Evolutionary conservation across 768 basidiomycete genomes (phyloP), one percentile per base, ranked within the genome.

Genomic region (Cystobasidium tubakii): DNA sequence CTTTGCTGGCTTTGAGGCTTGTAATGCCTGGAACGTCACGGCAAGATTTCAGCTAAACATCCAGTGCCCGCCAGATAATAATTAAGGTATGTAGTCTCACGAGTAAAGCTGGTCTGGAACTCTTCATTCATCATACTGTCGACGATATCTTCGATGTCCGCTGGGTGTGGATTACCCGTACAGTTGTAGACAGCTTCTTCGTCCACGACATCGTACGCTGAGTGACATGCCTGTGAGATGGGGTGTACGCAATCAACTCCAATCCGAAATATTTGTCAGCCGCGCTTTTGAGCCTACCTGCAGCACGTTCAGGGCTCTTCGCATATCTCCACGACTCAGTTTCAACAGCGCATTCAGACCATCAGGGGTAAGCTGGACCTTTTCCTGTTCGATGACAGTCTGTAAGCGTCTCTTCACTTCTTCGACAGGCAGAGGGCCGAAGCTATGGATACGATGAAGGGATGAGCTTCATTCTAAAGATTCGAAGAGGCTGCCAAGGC

Each of bases 241-340:
- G n/a, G n/a, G n/a, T n/a, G n/a, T n/a, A n/a, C n/a, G n/a, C n/a
- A n/a, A n/a, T n/a, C n/a, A n/a, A n/a, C n/a, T n/a, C n/a, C n/a
- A n/a, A n/a, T n/a, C n/a, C n/a, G n/a, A n/a, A n/a, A n/a, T n/a
- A n/a, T n/a, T n/a, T n/a, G n/a, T n/a, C n/a, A n/a, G n/a, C n/a
- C n/a, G n/a, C n/a, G n/a, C n/a, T n/a, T n/a, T n/a, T n/a, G n/a
- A n/a, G n/a, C 54, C 19, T 57, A 83, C 83, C 83, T 99, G 96
- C 23, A 99, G 84, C 33, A 99, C 89, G 79, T 96, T 98, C 21
- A 99, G 84, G 1, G 94, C 96, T 74, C 96, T 84, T 74, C 96
- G 87, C 96, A 99, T 99, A 81, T 99, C 96, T 36, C 96, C 96
- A 77, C 88, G 89, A 0, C 91, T 94, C n/a, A 99, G 86, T 79